Evolutionary conservation across 805 yeast genomes (phyloP).

Genomic region (Pichia deserticola): DNA sequence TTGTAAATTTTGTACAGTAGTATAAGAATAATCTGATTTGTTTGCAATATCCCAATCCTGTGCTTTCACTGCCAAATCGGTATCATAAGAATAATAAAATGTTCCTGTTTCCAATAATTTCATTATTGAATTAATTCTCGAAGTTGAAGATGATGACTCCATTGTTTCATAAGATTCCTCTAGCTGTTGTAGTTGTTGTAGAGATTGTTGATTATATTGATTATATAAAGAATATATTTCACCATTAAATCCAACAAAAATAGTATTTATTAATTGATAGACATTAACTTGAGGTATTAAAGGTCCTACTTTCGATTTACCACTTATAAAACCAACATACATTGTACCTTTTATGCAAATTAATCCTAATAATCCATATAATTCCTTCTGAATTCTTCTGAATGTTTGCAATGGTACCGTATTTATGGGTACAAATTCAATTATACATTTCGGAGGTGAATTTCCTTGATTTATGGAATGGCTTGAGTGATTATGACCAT

Average conservation of each 20-base stretch:
- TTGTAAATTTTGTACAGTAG: slow-evolving; percentile 16
- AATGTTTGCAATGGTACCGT: slow-evolving; percentile 20
- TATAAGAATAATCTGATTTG: slow-evolving; percentile 1
- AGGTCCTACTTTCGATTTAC: slow-evolving; percentile 47
- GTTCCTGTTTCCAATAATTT: slow-evolving; percentile 39
- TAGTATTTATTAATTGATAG: slow-evolving; percentile 48
- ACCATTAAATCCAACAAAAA: slow-evolving; percentile 56
- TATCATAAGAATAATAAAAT: slow-evolving; percentile 41
- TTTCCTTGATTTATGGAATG: neutral
- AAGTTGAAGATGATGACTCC: slow-evolving; percentile 14
- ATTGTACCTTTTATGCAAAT: slow-evolving; percentile 45
- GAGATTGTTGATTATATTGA: neutral
- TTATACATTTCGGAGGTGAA: slow-evolving; percentile 32
- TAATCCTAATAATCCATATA: slow-evolving; percentile 56
- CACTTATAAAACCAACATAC: slow-evolving; percentile 53
- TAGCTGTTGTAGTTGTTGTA: slow-evolving; percentile 1
- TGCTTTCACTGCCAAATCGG: slow-evolving; percentile 37
- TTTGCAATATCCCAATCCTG: slow-evolving; percentile 36
- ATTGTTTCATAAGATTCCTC: slow-evolving; percentile 4
- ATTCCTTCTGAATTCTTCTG: slow-evolving; percentile 4
- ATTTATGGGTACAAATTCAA: slow-evolving; percentile 44
- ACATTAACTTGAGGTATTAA: slow-evolving; percentile 47
- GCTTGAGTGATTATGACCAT: neutral
- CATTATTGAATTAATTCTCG: slow-evolving; percentile 24
- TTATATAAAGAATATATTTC: slow-evolving; percentile 24